These are phyloP conservation scores for Pholiota microspora DNA, from an alignment of 768 basidiomycete genomes.

Conservation along the genomic window DNA sequence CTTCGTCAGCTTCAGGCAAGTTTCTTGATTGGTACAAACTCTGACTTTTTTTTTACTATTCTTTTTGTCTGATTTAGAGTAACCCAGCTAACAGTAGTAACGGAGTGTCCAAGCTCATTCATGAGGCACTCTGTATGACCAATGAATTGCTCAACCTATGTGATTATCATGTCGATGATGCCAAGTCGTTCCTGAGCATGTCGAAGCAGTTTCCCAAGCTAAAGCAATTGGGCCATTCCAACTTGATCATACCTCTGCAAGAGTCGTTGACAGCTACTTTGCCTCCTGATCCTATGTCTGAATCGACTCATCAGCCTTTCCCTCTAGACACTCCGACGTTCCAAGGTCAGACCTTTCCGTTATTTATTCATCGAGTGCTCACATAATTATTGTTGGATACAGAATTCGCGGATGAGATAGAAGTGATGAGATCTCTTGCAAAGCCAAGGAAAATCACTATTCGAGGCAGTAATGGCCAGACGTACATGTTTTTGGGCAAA, in stretches of 20 bases:
- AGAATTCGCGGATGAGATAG: constrained; percentile 84
- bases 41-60: not conserved
- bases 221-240: constrained; percentile 53
- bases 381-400: not conserved
- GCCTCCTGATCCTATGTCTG: constrained; percentile 67
- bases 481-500: constrained; percentile 92
- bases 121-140: constrained; percentile 59
- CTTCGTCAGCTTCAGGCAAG: constrained; percentile 57
- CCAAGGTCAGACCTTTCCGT: constrained; percentile 43
- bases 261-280: constrained; percentile 86
- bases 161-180: constrained; percentile 45
- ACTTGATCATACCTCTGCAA: constrained; percentile 87
- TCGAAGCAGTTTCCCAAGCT: constrained; percentile 58
- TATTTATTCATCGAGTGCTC: not conserved
- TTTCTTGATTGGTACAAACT: not conserved
- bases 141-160: constrained; percentile 68
- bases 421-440: constrained; percentile 89
- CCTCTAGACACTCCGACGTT: constrained; percentile 76
- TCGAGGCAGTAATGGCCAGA: constrained; percentile 74
- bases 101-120: constrained; percentile 48
- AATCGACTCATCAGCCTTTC: constrained; percentile 78
- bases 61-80: constrained; percentile 32
- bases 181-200: constrained; percentile 42
- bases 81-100: constrained; percentile 41
- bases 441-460: constrained; percentile 91